Conservation (phyloP, 2,329 filamentous ascomycete species). For the Dactylella cylindrospora region DNA sequence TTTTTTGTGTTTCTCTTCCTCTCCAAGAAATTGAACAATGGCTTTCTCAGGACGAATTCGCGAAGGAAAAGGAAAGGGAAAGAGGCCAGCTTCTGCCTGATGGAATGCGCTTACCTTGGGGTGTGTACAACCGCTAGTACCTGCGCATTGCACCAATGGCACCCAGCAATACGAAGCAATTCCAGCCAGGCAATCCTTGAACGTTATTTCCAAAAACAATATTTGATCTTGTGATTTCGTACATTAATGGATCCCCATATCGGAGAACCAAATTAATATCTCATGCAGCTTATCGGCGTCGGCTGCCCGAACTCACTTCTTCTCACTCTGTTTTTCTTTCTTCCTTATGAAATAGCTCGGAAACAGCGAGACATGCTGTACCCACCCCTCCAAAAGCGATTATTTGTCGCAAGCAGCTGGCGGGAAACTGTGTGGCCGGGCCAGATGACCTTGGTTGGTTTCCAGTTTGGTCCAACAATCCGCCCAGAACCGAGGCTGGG, state of each 20-base stretch:
- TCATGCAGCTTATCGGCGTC: conserved; percentile 42
- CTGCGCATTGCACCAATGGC: conserved; percentile 36
- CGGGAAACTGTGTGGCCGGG: conserved; percentile 16
- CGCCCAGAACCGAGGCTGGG: conserved; percentile 41
- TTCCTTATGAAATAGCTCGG: conserved; percentile 33
- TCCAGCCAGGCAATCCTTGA: conserved; percentile 41
- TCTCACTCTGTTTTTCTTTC: background rate
- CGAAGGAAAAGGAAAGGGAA: conserved; percentile 26
- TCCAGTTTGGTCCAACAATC: conserved; percentile 35
- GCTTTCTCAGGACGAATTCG: too few species aligned
- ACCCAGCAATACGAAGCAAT: conserved; percentile 20
- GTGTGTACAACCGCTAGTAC: conserved; percentile 44
- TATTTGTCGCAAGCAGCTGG: conserved; percentile 28
- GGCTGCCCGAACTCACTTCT: background rate
- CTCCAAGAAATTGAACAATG: too few species aligned
- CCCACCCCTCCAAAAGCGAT: conserved; percentile 23
- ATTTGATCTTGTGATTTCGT: conserved; percentile 42
- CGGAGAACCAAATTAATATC: conserved; percentile 32
- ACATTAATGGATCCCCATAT: conserved; percentile 23
- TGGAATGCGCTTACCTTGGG: conserved; percentile 43
- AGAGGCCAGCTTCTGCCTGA: conserved; percentile 40
- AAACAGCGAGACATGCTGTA: conserved; percentile 24
- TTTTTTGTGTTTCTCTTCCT: too few species aligned
- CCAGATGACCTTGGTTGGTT: conserved; percentile 25
- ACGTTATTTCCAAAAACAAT: conserved; percentile 34